Evolutionary conservation across 352 stramenopile species (phyloP).

Genomic region (Phytophthora chlamydospora): DNA sequence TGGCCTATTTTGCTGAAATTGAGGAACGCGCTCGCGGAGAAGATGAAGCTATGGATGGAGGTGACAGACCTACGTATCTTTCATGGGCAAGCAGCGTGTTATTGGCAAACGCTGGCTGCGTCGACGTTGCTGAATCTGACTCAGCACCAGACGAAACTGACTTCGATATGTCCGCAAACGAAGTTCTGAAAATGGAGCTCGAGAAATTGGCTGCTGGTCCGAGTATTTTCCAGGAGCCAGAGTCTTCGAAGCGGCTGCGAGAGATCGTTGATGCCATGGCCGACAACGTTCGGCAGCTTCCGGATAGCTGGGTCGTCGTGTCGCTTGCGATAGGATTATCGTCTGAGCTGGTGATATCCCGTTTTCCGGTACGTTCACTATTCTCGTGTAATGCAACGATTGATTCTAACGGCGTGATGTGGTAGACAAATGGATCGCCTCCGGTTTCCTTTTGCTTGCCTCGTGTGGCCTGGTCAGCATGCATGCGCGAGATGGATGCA

Average conservation of each 20-base stretch:
- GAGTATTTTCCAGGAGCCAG: conserved; percentile 4
- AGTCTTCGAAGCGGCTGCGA: conserved; percentile 15
- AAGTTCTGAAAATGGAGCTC: conserved; percentile 30
- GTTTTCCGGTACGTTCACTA: conserved; percentile 37
- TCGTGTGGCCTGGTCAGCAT: conserved; percentile 46
- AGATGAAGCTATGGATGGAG: conserved; percentile 7
- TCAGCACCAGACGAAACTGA: background rate
- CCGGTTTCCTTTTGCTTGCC: conserved; percentile 63
- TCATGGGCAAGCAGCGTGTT: conserved; percentile 46
- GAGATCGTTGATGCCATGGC: conserved; percentile 22
- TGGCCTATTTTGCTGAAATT: conserved; percentile 51
- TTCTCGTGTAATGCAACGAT: background rate
- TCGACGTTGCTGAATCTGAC: conserved; percentile 20
- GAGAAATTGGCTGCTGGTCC: conserved; percentile 16
- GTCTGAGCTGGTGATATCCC: conserved; percentile 56
- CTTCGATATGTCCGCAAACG: conserved; percentile 13
- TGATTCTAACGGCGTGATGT: conserved; percentile 19
- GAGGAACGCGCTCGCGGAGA: conserved; percentile 18
- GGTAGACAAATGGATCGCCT: conserved; percentile 45
- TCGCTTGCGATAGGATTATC: conserved; percentile 46
- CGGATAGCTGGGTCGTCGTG: conserved; percentile 49
- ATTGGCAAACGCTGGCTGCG: conserved; percentile 41
- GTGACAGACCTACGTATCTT: conserved; percentile 24
- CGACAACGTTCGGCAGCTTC: conserved; percentile 39
- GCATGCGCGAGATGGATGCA: conserved; percentile 44